Evolutionary conservation across 495 filamentous ascomycete genomes (phyloP), one percentile per base, ranked within the genome.

Genomic region (Acidiella bohemica): DNA sequence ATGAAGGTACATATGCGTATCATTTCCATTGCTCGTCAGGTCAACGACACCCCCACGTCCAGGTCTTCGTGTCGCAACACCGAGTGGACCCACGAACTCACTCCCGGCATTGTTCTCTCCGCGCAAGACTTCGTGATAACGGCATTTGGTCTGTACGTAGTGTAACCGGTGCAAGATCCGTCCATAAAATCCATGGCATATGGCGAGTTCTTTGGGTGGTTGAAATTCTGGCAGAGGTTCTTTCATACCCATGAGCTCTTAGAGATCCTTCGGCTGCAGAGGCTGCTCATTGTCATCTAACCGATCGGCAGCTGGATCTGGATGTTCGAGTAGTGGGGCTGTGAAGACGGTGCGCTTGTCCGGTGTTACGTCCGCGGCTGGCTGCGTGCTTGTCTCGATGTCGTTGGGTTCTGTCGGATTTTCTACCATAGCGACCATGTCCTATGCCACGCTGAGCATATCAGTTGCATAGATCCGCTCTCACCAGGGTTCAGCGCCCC

Each of bases 201-300:
- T 23, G 7, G 41, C 28, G 9, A 49, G 35, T 11, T 44, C 23
- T 35, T 40, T 44, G 12, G 41, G 46, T 14, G 27, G 29, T 23
- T 44, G 17, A 7, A 29, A 20, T 25, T 36, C 35, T 1, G 39
- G 17, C 2, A 36, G 14, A 6, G 49, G 43, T 17, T 16, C 16
- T 16, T 26, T 28, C 39, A 51, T 42, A 13, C 49, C 49, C 36
- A 51, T 51, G 12, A 51, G 35, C 20, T 36, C 21, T 33, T 47
- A 51, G 32, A 51, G 47, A 28, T 51, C 44, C 13, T 35, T 27
- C 9, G 16, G 23, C 4, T 17, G 22, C 13, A 51, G 32, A 6
- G 49, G 49, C 4, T 21, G 28, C 6, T 25, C 6, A 25, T 43
- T 25, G 6, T 51, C 19, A 6, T 40, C 39, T 5, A 47, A 28